Conservation (phyloP, 148 eudicot genomes). For the Persicaria maculosa region DNA sequence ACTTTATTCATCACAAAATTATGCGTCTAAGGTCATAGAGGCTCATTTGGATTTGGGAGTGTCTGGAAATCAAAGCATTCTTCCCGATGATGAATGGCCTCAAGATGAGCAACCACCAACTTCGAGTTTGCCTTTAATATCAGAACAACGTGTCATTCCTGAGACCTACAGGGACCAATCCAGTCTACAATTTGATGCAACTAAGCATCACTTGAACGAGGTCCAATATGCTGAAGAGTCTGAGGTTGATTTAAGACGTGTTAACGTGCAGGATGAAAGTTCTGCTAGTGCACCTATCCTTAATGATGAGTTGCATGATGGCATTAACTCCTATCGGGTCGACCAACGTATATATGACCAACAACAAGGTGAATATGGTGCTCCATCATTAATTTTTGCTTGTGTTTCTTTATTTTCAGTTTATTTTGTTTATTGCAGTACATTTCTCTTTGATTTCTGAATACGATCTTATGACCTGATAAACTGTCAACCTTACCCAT, state of each 20-base stretch:
- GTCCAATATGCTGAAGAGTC: constrained; percentile 34
- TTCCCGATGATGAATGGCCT: constrained; percentile 67
- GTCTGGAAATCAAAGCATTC: constrained; percentile 24
- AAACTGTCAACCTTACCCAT: background rate
- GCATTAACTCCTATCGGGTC: constrained; percentile 44
- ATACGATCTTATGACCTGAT: background rate
- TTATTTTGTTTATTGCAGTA: background rate
- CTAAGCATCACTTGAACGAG: constrained; percentile 36
- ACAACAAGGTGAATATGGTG: constrained; percentile 52
- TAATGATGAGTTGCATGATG: constrained; percentile 45
- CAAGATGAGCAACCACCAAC: constrained; percentile 58
- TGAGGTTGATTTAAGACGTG: constrained; percentile 23
- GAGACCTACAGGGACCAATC: constrained; percentile 38
- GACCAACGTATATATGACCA: constrained; percentile 26
- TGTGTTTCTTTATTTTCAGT: background rate
- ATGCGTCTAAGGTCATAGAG: constrained; percentile 34
- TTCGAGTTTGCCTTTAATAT: constrained; percentile 21
- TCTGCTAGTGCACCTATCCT: constrained; percentile 43
- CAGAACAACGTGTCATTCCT: constrained; percentile 37
- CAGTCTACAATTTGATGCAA: constrained; percentile 22
- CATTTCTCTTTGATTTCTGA: background rate
- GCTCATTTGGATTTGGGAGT: constrained; percentile 21
- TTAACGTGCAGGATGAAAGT: constrained; percentile 37
- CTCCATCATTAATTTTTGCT: constrained; percentile 1
- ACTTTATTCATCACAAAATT: constrained; percentile 29